Conservation (phyloP, 164 flowering plant species). For the Macadamia integrifolia region DNA sequence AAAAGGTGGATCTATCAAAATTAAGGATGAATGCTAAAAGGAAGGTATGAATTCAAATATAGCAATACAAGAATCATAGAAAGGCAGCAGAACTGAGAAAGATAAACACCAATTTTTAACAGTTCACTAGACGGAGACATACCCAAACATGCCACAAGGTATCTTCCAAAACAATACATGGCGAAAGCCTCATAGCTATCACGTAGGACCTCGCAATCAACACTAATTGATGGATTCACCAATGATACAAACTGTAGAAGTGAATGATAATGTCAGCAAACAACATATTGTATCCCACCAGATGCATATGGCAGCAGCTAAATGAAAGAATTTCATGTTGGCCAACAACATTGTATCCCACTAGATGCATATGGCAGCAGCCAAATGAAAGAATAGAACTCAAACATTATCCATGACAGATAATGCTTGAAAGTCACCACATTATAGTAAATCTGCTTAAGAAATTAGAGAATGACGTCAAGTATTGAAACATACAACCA, state of each 20-base stretch:
- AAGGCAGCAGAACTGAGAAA: neutral
- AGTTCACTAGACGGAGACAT: conserved; percentile 18
- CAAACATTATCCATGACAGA: neutral
- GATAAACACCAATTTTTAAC: neutral
- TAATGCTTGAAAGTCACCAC: neutral
- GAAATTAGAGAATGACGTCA: too few species aligned
- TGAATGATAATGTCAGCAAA: neutral
- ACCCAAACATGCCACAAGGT: conserved; percentile 96
- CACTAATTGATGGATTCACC: conserved; percentile 75
- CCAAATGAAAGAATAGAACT: neutral
- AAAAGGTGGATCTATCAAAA: too few species aligned
- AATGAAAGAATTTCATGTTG: neutral
- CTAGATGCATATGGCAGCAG: neutral
- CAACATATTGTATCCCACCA: neutral
- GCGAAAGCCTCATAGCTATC: conserved; percentile 99
- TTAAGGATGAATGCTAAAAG: too few species aligned
- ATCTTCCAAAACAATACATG: conserved; percentile 98
- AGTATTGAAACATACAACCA: too few species aligned
- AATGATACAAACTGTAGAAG: conserved; percentile 70
- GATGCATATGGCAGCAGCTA: neutral
- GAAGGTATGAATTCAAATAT: neutral
- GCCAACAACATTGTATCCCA: neutral
- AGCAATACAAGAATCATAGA: neutral
- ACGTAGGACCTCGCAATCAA: conserved; percentile 77
- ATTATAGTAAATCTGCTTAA: too few species aligned